Percentiles rank a stretch among this genome's conserved stretches.
phyloP scores from a whole-genome alignment of 139 green algal species.

The Diplosphaera chodatii region DNA sequence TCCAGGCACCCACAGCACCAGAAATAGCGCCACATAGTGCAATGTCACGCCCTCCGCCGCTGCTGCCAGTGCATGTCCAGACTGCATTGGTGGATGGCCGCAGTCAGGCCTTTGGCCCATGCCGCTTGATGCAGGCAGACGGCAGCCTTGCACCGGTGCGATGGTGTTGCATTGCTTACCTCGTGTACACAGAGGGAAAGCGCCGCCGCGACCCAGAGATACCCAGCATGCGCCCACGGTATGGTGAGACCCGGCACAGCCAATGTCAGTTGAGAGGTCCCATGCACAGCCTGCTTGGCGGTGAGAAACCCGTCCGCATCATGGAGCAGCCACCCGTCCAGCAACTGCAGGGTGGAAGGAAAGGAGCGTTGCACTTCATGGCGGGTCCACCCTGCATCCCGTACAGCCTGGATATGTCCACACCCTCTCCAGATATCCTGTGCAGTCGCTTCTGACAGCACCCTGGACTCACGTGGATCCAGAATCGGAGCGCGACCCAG shows the following conservation, averaged over 20 bases:
- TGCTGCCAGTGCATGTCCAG: slow-evolving; percentile 32
- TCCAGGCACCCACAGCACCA: slow-evolving; percentile 34
- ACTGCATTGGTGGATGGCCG: no score
- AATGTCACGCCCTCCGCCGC: slow-evolving; percentile 35
- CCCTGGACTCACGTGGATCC: not conserved
- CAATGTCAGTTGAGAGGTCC: slow-evolving; percentile 9
- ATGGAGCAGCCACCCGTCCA: not conserved
- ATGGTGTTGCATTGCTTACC: slow-evolving; percentile 11
- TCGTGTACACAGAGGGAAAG: slow-evolving; percentile 25
- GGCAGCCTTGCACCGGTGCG: no score
- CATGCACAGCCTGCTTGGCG: not conserved
- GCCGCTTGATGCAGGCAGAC: no score
- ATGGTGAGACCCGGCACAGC: slow-evolving; percentile 29
- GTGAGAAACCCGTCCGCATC: not conserved
- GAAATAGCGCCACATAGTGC: slow-evolving; percentile 22
- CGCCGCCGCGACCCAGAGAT: slow-evolving; percentile 28
- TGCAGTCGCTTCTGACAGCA: no score
- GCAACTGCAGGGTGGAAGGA: no score
- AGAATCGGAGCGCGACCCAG: not conserved
- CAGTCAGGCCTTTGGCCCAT: no score
- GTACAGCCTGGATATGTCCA: no score
- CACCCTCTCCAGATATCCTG: not conserved
- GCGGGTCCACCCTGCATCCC: no score
- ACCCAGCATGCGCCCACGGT: slow-evolving; percentile 19
- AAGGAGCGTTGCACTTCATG: no score